These are phyloP conservation scores for Ophiostoma fasciatum DNA, from an alignment of 2,329 filamentous ascomycete species.

Conservation along the genomic window DNA sequence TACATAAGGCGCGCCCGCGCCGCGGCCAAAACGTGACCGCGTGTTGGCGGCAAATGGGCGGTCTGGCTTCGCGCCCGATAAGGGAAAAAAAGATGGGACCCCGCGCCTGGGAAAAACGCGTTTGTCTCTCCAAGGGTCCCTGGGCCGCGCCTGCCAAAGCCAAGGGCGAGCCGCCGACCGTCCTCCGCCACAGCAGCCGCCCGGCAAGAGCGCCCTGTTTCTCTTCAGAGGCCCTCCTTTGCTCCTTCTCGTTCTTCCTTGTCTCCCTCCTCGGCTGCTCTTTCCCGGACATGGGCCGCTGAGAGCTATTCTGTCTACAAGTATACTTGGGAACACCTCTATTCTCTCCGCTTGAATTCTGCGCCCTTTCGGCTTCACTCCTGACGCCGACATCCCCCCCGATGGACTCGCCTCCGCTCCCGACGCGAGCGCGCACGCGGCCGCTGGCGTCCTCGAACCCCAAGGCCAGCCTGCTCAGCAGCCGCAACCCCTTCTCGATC, in stretches of 20 bases:
- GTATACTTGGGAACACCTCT: too few species aligned
- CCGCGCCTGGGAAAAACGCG: too few species aligned
- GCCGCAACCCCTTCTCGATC: conserved; percentile 9
- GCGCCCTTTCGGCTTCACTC: not conserved
- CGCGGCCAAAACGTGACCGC: conserved; percentile 13
- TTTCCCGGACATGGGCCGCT: too few species aligned
- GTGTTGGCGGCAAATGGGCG: conserved; percentile 9
- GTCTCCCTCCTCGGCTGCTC: not conserved
- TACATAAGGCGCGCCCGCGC: too few species aligned
- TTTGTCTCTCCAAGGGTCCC: too few species aligned
- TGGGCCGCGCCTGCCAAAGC: too few species aligned
- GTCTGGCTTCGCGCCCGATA: too few species aligned
- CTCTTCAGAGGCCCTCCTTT: not conserved
- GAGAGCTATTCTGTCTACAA: too few species aligned
- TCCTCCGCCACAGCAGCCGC: too few species aligned
- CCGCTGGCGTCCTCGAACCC: not conserved
- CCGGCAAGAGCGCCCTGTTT: too few species aligned
- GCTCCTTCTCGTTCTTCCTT: not conserved
- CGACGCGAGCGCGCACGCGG: conserved; percentile 5
- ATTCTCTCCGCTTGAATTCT: too few species aligned
- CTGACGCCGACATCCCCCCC: not conserved
- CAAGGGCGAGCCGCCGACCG: too few species aligned
- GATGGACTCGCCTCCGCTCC: conserved; percentile 11
- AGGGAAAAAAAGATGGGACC: conserved; percentile 6
- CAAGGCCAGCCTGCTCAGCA: not conserved